Evolutionary conservation across 768 basidiomycete genomes (phyloP).

Genomic region (Neoboletus brunneissimus): DNA sequence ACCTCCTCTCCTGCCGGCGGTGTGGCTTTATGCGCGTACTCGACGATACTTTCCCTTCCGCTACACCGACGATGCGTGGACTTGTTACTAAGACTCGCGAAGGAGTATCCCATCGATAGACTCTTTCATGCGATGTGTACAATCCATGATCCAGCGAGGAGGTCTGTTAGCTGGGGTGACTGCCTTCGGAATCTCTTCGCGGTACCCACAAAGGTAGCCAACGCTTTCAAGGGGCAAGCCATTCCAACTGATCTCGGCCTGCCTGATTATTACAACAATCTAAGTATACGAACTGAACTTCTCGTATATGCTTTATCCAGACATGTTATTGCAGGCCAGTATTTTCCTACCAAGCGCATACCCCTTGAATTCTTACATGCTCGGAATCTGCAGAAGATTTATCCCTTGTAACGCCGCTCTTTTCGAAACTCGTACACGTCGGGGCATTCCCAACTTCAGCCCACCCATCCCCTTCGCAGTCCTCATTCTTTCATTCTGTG

Average conservation of each 20-base stretch:
- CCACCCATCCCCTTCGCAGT: constrained; percentile 54
- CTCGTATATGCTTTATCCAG: constrained; percentile 47
- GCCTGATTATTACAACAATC: constrained; percentile 50
- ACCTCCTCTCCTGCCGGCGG: constrained; percentile 49
- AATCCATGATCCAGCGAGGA: constrained; percentile 20
- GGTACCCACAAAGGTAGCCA: constrained; percentile 77
- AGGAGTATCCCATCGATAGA: constrained; percentile 66
- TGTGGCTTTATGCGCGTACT: constrained; percentile 59
- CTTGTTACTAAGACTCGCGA: constrained; percentile 52
- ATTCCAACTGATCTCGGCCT: constrained; percentile 53
- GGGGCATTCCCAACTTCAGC: constrained; percentile 59
- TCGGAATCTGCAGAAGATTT: constrained; percentile 36
- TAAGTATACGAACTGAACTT: constrained; percentile 52
- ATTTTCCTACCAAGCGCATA: constrained; percentile 2
- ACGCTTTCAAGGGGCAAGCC: constrained; percentile 50
- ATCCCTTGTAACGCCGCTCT: constrained; percentile 46
- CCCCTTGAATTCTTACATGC: constrained; percentile 8
- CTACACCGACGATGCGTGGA: constrained; percentile 49
- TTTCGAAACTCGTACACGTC: constrained; percentile 64
- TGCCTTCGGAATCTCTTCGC: constrained; percentile 60
- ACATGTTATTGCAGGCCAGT: constrained; percentile 41
- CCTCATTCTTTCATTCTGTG: constrained; percentile 64
- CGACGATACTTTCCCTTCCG: constrained; percentile 53
- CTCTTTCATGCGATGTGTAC: constrained; percentile 54
- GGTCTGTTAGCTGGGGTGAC: constrained; percentile 67